phyloP scores from a whole-genome alignment of 148 eudicot genomes.

The Silene conica region DNA sequence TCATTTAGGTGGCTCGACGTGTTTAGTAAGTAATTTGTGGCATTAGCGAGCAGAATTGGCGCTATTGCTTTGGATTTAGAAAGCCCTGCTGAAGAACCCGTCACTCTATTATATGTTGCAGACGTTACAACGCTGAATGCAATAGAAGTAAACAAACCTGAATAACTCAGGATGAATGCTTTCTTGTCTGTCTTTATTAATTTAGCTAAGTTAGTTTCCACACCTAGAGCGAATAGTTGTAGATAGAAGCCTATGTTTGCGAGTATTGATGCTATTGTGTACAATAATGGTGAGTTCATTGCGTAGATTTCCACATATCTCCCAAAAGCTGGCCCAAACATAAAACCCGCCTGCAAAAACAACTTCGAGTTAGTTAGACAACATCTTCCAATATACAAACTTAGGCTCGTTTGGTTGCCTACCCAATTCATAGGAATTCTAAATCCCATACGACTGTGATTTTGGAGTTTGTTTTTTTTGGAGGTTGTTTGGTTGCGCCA shows the following conservation, averaged over 20 bases:
- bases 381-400: too few species aligned
- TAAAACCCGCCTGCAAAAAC: constrained; percentile 7
- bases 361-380: background rate
- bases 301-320: background rate
- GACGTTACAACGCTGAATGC: background rate
- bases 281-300: background rate
- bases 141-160: background rate
- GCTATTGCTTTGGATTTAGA: too few species aligned
- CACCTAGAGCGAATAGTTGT: constrained; percentile 13
- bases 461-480: too few species aligned
- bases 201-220: background rate
- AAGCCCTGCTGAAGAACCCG: background rate
- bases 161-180: background rate
- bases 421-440: too few species aligned
- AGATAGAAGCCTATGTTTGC: constrained; percentile 8
- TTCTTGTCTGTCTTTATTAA: constrained; percentile 9
- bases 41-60: background rate
- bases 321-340: background rate
- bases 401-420: too few species aligned
- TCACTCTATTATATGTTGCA: background rate
- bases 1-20: constrained; percentile 22
- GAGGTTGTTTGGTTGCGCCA: too few species aligned
- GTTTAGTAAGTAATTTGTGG: constrained; percentile 18
- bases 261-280: background rate
- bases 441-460: too few species aligned